Evolutionary conservation across 768 basidiomycete species (phyloP).

Genomic region (Suillus luteus): DNA sequence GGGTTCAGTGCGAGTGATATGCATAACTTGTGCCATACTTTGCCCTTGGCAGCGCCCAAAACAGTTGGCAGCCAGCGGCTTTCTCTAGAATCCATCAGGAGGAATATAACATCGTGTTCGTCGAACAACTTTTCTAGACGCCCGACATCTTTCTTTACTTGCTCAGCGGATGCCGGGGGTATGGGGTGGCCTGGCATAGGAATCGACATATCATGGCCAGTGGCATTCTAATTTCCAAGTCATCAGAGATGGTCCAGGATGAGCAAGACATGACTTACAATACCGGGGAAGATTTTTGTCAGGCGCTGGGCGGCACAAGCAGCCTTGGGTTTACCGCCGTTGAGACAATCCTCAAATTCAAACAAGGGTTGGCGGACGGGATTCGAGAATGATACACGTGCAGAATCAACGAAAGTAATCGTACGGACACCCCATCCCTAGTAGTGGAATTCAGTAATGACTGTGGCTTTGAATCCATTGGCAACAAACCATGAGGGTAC

Average conservation of each 20-base stretch:
- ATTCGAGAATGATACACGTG: slow-evolving; percentile 93
- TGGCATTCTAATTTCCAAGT: slow-evolving; percentile 63
- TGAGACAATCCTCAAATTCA: slow-evolving; percentile 89
- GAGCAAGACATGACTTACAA: slow-evolving; percentile 54
- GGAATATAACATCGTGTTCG: slow-evolving; percentile 85
- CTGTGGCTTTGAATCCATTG: neutral
- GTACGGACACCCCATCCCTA: slow-evolving; percentile 96
- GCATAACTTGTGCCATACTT: slow-evolving; percentile 47
- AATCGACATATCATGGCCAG: slow-evolving; percentile 75
- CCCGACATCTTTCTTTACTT: slow-evolving; percentile 66
- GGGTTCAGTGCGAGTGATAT: neutral
- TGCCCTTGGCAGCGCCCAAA: slow-evolving; percentile 79
- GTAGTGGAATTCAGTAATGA: neutral
- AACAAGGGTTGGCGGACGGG: slow-evolving; percentile 97
- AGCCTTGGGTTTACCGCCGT: slow-evolving; percentile 94
- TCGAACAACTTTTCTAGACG: slow-evolving; percentile 78
- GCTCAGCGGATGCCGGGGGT: slow-evolving; percentile 54
- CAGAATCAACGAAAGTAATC: slow-evolving; percentile 92
- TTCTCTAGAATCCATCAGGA: slow-evolving; percentile 98
- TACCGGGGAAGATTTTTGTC: slow-evolving; percentile 89
- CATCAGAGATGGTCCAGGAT: neutral
- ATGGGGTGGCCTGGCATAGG: slow-evolving; percentile 99
- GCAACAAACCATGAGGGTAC: slow-evolving; percentile 78
- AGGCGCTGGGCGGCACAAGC: slow-evolving; percentile 83
- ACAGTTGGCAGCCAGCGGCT: slow-evolving; percentile 96